Evolutionary conservation across 257 asterid genomes (phyloP).

Genomic region (Fraxinus americana): DNA sequence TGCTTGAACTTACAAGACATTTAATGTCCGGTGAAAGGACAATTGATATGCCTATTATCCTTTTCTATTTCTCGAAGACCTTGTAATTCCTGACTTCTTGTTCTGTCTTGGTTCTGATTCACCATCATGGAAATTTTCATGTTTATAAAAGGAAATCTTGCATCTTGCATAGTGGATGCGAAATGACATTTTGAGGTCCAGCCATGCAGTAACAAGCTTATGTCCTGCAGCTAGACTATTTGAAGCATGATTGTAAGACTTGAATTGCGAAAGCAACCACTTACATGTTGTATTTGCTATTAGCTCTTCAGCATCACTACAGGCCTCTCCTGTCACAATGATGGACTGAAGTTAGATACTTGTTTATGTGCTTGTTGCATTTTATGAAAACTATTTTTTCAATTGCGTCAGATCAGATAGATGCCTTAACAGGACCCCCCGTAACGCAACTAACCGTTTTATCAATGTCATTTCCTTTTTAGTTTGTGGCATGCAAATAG

Average conservation of each 20-base stretch:
- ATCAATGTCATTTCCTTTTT: not conserved
- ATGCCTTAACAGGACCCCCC: too few relatives aligned
- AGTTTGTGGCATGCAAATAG: not conserved
- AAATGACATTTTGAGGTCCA: not conserved
- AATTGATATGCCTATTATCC: not conserved
- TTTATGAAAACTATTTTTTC: not conserved
- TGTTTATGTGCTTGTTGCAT: not conserved
- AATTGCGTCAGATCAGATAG: too few relatives aligned
- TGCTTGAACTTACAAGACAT: not conserved
- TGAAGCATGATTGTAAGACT: not conserved
- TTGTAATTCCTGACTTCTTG: not conserved
- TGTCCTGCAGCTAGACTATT: not conserved
- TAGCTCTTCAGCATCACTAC: not conserved
- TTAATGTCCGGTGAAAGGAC: not conserved
- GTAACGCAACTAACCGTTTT: too few relatives aligned
- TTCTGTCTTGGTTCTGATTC: not conserved
- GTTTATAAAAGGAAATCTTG: not conserved
- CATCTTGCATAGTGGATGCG: conserved; percentile 17
- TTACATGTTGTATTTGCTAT: not conserved
- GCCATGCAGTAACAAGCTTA: not conserved
- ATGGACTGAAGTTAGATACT: not conserved
- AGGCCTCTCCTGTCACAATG: not conserved
- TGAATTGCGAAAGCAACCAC: not conserved
- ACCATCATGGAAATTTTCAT: not conserved
- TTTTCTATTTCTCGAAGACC: not conserved